Base-by-base conservation (phyloP, 2,329 filamentous ascomycete genomes). In the Blastomyces parvus region DNA sequence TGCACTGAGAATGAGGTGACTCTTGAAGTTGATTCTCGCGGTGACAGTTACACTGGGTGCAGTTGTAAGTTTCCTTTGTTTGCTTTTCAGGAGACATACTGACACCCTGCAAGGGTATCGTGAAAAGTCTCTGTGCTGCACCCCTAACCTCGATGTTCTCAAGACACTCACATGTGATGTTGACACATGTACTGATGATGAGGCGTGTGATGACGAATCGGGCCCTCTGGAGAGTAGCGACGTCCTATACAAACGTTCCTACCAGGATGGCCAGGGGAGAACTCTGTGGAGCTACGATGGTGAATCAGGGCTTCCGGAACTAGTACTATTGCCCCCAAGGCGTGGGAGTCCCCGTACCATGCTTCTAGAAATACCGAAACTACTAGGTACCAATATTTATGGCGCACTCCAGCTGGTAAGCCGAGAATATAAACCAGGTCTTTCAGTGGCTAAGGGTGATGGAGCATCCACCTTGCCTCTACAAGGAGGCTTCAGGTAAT, bases 91-190 rank as follows among this genome's bases (percentile, higher is more conserved):
- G 11, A 33, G n/a, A 27, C 19, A 14, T 38, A 25, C 38, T 44
- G 38, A 19, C 30, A 25, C n/a, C 38, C 38, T 59, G 46, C 42
- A 38, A 59, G 57, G 57, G 57, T 59, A 38, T 33, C 36, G 57
- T 19, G 14, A 59, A 59, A 59, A 44, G 36, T 42, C 57, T 11
- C 57, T 44, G 33, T 36, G 33, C 33, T 36, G 33, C 33, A 36
- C 33, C 33, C 33, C 33, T 36, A 36, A 36, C 9, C 33, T 36
- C 33, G 33, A 36, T 9, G 33, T 36, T 9, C 33, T 36, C 33
- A 36, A 36, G 33, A 36, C 33, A 36, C 33, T 36, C 33, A 36
- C 7, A 36, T 36, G 33, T 36, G 33, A 36, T 36, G 33, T 36
- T 36, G 33, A 36, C 33, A 36, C 33, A 36, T 36, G 33, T 9